Percentiles rank a stretch among this genome's conserved stretches.
Evolutionary conservation across 345 rosid genomes (phyloP).

Genomic region (Citrus inodora): DNA sequence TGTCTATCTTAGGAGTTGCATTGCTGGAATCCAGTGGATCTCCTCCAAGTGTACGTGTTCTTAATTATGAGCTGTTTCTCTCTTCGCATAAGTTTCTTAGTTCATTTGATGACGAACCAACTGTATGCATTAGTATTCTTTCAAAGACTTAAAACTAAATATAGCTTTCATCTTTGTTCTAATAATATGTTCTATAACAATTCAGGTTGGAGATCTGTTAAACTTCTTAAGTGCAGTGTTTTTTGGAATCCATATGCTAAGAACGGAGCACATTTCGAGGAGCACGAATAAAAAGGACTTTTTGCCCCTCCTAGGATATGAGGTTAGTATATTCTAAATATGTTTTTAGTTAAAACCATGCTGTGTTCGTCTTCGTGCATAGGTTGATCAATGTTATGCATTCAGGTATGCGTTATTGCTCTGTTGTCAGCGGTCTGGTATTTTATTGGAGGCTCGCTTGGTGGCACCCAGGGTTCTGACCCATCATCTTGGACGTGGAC

Average conservation of each 20-base stretch:
- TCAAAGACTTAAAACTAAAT: not conserved
- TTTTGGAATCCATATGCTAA: slow-evolving; percentile 65
- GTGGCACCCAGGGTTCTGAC: slow-evolving; percentile 23
- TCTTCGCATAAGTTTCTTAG: not conserved
- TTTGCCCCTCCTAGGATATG: slow-evolving; percentile 51
- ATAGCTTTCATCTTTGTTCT: not conserved
- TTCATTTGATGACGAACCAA: not conserved
- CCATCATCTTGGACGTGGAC: slow-evolving; percentile 49
- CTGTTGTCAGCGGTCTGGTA: slow-evolving; percentile 46
- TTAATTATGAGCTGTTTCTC: not conserved
- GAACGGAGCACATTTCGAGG: slow-evolving; percentile 58
- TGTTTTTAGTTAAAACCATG: not conserved
- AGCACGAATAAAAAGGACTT: slow-evolving; percentile 41
- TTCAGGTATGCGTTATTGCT: slow-evolving; percentile 48
- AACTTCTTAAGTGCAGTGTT: slow-evolving; percentile 61
- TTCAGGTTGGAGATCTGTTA: slow-evolving; percentile 59
- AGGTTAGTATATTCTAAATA: slow-evolving; percentile 29
- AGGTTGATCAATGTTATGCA: slow-evolving; percentile 13
- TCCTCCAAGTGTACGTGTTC: slow-evolving; percentile 42
- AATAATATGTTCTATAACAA: not conserved
- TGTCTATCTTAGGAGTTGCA: slow-evolving; percentile 54
- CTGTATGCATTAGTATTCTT: not conserved
- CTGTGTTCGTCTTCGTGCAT: not conserved
- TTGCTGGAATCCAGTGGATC: slow-evolving; percentile 69
- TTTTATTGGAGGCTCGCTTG: slow-evolving; percentile 36